A percentile compares a stretch with the other conserved stretches of the same genome.
Evolutionary conservation across 2,329 filamentous ascomycete genomes (phyloP).

Genomic region (Venturiaceae sp.): DNA sequence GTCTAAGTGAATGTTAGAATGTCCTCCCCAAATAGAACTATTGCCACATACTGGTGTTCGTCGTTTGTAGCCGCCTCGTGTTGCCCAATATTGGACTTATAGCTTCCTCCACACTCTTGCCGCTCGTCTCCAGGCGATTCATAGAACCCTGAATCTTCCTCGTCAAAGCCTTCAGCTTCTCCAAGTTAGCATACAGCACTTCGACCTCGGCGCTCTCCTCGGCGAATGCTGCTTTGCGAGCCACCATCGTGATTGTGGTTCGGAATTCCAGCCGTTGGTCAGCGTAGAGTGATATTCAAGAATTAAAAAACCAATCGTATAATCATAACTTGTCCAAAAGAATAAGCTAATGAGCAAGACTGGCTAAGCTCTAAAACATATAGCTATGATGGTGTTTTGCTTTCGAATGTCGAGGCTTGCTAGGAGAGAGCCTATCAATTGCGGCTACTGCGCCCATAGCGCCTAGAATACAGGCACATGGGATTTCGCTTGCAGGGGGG

Average conservation of each 20-base stretch:
- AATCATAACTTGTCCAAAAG: neutral
- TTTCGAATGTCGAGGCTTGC: neutral
- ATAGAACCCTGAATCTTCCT: conserved; percentile 93
- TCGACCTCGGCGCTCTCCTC: conserved; percentile 61
- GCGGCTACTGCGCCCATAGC: neutral
- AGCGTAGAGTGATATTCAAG: neutral
- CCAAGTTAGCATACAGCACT: conserved; percentile 60
- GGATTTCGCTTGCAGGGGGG: neutral
- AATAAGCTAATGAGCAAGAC: neutral
- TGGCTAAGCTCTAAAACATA: neutral
- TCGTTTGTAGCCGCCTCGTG: conserved; percentile 78
- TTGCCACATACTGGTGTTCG: conserved; percentile 56
- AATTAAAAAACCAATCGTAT: neutral
- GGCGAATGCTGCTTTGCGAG: conserved; percentile 38
- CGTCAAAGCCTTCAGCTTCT: conserved; percentile 86
- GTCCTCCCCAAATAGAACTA: neutral
- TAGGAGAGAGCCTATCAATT: neutral
- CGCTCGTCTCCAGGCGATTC: conserved; percentile 73
- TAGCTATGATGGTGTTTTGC: neutral
- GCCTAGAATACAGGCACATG: neutral
- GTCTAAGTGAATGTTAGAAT: conserved; percentile 39
- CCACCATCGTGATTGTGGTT: conserved; percentile 6
- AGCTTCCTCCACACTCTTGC: conserved; percentile 83
- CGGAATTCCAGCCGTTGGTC: neutral
- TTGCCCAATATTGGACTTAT: conserved; percentile 89